These are phyloP conservation scores for Pigoraptor vietnamica DNA, from an alignment of 78 protist species.

Conservation along the genomic window DNA sequence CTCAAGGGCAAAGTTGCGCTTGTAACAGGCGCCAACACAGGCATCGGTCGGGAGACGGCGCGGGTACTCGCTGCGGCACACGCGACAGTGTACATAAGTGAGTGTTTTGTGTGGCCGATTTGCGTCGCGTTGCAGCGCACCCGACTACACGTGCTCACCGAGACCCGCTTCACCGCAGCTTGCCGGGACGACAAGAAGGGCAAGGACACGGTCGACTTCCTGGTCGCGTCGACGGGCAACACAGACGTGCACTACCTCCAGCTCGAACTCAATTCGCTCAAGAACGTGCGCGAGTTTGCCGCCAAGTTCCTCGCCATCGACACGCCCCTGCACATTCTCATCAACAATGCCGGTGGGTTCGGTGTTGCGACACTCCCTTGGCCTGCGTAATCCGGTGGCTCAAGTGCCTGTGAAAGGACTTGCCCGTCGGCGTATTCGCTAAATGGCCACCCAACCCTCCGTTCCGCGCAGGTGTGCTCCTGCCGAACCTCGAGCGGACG, in stretches of 20 bases:
- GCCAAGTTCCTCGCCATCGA: neutral
- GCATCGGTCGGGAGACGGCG: neutral
- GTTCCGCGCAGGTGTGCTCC: neutral
- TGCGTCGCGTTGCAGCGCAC: neutral
- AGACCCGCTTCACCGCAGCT: neutral
- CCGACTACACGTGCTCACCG: neutral
- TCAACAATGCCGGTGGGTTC: conserved; percentile 8
- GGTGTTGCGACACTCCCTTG: neutral
- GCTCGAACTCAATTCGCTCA: neutral
- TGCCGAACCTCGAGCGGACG: neutral
- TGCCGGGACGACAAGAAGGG: neutral
- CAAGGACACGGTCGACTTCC: neutral
- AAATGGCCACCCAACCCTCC: neutral
- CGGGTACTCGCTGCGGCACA: neutral
- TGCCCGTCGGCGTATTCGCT: neutral
- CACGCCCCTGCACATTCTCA: neutral
- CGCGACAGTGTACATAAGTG: neutral
- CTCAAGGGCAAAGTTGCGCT: neutral
- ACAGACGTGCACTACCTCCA: neutral
- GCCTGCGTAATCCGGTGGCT: no score
- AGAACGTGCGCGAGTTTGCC: neutral
- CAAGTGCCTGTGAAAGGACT: neutral
- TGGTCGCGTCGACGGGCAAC: neutral
- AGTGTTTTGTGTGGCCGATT: neutral
- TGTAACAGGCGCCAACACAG: neutral